Percentiles rank a stretch among this genome's conserved stretches.
phyloP scores from a whole-genome alignment of 2,329 filamentous ascomycete species.

The Lasiodiplodia gonubiensis region DNA sequence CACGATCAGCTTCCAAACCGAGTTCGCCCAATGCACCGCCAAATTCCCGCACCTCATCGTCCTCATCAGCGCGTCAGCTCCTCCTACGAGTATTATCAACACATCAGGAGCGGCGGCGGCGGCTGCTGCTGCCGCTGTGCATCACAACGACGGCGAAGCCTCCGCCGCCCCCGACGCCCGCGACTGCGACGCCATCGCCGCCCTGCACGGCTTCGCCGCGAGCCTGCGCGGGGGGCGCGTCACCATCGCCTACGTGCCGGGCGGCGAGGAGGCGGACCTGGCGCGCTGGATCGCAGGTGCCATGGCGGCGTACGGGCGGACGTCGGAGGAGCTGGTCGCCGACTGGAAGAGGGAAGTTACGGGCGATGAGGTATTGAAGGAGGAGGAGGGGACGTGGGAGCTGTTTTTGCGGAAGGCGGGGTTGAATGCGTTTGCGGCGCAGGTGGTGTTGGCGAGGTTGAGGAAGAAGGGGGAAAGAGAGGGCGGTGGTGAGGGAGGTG shows the following conservation, averaged over 20 bases:
- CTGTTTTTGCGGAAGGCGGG: constrained; percentile 68
- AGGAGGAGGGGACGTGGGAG: constrained; percentile 71
- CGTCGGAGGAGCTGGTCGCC: constrained; percentile 33
- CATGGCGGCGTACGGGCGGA: constrained; percentile 44
- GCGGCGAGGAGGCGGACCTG: constrained; percentile 52
- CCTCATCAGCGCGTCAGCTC: constrained; percentile 56
- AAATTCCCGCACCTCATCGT: constrained; percentile 72
- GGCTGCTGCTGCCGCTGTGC: too few relatives aligned
- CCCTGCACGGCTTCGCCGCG: constrained; percentile 37
- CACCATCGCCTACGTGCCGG: constrained; percentile 46
- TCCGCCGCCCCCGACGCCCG: constrained; percentile 35
- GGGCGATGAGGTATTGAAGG: constrained; percentile 31
- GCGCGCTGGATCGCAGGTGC: constrained; percentile 41
- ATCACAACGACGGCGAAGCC: neutral
- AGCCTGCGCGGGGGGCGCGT: constrained; percentile 28
- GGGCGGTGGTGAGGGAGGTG: neutral
- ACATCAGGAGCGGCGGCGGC: too few relatives aligned
- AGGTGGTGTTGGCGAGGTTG: constrained; percentile 62
- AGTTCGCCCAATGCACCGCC: constrained; percentile 58
- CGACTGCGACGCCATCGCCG: constrained; percentile 42
- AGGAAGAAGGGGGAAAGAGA: constrained; percentile 35
- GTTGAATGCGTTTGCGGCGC: constrained; percentile 74
- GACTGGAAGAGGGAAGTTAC: neutral
- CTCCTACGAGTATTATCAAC: too few relatives aligned
- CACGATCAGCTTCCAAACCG: constrained; percentile 33